Base-by-base conservation (phyloP, 257 asterid genomes). In the Vinca minor region DNA sequence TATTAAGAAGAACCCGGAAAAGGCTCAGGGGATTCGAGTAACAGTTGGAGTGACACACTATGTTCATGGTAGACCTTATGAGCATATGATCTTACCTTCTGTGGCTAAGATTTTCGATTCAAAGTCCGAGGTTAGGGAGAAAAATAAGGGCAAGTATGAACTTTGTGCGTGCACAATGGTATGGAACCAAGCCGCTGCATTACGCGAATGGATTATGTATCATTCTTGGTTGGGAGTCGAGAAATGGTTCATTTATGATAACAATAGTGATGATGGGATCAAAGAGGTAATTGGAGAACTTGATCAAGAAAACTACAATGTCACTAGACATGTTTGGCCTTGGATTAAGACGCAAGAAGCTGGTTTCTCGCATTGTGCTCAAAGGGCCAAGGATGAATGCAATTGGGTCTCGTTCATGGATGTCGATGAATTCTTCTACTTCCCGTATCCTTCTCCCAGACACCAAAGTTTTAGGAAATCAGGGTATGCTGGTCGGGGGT, bases 341-440 rank as follows among this genome's bases (percentile, higher is more conserved):
- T 93, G 99, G 99, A 79, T 93, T 72, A 93, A 93, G 78, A 89
- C 97, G 32, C 99, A 93, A 65, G 99, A 93, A 79, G 97, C 99
- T 13, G 97, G 98, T 0, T 93, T 93, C 81, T 93, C 98, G 3
- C 95, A 89, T 65, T 93, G 98, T 65, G 94, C 95, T 36, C 80
- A 89, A 11, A 73, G 90, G 71, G 96, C 99, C 18, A 87, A 74
- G 73, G 72, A 76, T 26, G 87, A 85, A 69, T 93, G 99, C 74
- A 44, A 70, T 17, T 93, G 99, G 99, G 80, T 89, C 20, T 82
- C 97, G 0, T 93, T 87, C 69, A 93, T 93, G 95, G 99, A 93
- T 53, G 99, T 89, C 36, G 99, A 93, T 66, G 99, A 93, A 39
- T 93, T 78, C 64, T 93, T 93, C 76, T 83, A 89, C 83, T 87